Conservation (phyloP, 768 basidiomycete species). For the Mycena indigotica region DNA sequence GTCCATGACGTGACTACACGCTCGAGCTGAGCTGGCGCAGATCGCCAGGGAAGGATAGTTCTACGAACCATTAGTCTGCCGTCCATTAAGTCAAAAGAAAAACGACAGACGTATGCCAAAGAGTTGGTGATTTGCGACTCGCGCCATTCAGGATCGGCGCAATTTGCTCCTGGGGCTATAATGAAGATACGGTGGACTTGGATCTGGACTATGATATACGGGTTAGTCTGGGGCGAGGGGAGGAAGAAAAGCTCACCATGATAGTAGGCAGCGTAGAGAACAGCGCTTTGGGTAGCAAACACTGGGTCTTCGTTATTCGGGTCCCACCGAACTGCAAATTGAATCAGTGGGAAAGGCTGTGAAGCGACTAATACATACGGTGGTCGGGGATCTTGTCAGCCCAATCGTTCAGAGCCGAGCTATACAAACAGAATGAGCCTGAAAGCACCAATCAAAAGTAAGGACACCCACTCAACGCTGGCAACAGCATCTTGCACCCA, state of each 20-base stretch:
- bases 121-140: neutral
- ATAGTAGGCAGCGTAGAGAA: conserved; percentile 27
- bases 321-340: conserved; percentile 36
- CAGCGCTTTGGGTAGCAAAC: conserved; percentile 27
- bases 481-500: conserved; percentile 58
- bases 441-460: neutral
- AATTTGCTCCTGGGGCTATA: conserved; percentile 37
- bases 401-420: conserved; percentile 66
- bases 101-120: neutral
- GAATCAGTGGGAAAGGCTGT: neutral
- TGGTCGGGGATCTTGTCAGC: conserved; percentile 60
- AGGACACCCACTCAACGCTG: conserved; percentile 39
- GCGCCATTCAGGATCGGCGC: conserved; percentile 23
- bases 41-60: conserved; percentile 63
- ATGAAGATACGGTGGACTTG: conserved; percentile 72
- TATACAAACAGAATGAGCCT: neutral
- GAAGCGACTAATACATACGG: conserved; percentile 36
- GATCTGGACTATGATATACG: conserved; percentile 45
- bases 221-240: neutral
- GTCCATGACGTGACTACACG: conserved; percentile 63
- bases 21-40: conserved; percentile 72
- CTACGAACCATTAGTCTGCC: conserved; percentile 26
- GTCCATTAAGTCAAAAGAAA: neutral
- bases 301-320: conserved; percentile 23
- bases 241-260: conserved; percentile 7